Evolutionary conservation across 2,329 filamentous ascomycete genomes (phyloP), one percentile per base, ranked within the genome.

Genomic region (Gyromitra esculenta): DNA sequence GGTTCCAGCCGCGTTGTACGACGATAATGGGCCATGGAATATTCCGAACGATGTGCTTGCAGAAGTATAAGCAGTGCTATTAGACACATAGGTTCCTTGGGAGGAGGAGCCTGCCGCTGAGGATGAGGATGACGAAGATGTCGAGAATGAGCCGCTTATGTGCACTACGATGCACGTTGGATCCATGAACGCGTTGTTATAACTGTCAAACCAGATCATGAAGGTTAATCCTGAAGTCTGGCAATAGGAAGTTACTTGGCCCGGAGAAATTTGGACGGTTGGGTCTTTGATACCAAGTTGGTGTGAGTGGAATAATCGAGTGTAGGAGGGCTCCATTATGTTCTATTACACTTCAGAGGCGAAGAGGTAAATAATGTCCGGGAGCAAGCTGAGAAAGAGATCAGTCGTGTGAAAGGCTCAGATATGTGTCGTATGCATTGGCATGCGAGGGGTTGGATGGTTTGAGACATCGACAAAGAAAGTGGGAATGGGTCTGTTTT

Each of bases 381-480:
- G 18, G 21, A 59, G 57, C 18, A 48, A 39, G 43, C 7, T 64
- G 41, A 37, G 50, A 39, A 56, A 43, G 57, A 21, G 50, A 50
- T 43, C 8, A 35, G 37, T 59, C 39, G 50, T 48, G 41, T 45
- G 64, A 56, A 50, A 64, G 11, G 31, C 37, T 37, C 64, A 8
- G 41, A 37, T 73, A 73, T 73, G 52, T 52, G 39, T 31, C n/a
- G 41, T 15, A 70, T 64, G 21, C 45, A 41, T 37, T 75, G 57
- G 64, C 21, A 77, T 77, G 71, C 57, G 68, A 77, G 72, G 70
- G 75, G 71, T 50, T 41, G 41, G n/a, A 62, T 11, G 25, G 45
- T 64, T 64, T 43, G 59, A 74, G 71, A 75, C 71, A 66, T 37
- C 52, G 65, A 77, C 75, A 77, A 77, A 77, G 75, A 70, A 77